These are phyloP conservation scores for Dalbergia cultrata DNA, from an alignment of 306 rosid genomes.

Conservation along the genomic window DNA sequence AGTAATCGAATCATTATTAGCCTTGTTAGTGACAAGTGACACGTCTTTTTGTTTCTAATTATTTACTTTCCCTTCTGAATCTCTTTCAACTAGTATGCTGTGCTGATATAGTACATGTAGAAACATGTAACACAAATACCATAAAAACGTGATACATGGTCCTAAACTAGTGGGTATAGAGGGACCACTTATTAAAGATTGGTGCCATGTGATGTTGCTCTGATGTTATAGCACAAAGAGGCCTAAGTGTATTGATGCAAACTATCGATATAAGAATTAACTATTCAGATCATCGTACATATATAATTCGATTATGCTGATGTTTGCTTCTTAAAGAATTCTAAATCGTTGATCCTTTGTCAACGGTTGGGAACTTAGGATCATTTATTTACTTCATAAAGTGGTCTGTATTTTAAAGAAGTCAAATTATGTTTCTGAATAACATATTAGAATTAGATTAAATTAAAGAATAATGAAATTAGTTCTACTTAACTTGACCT, in stretches of 20 bases:
- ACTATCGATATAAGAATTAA: too few species aligned
- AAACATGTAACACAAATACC: background rate
- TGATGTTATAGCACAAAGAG: background rate
- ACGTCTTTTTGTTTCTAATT: slow-evolving; percentile 5
- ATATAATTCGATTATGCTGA: too few species aligned
- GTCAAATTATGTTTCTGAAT: too few species aligned
- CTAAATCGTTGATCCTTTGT: too few species aligned
- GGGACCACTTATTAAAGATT: slow-evolving; percentile 6
- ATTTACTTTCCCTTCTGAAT: slow-evolving; percentile 1
- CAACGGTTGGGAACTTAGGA: too few species aligned
- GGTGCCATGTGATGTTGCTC: background rate
- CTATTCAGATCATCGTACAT: too few species aligned
- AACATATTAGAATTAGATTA: too few species aligned
- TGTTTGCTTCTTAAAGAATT: too few species aligned
- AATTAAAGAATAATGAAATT: background rate
- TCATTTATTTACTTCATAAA: too few species aligned
- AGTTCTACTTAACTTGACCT: background rate
- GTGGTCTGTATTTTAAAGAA: too few species aligned
- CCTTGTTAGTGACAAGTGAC: background rate
- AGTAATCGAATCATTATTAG: background rate
- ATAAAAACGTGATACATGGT: background rate
- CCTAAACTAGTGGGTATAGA: background rate
- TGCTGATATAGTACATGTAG: too few species aligned
- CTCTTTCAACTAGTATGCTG: background rate
- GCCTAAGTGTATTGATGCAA: too few species aligned